These are phyloP conservation scores for Phytophthora capsici DNA, from an alignment of 352 stramenopile genomes.

Conservation along the genomic window DNA sequence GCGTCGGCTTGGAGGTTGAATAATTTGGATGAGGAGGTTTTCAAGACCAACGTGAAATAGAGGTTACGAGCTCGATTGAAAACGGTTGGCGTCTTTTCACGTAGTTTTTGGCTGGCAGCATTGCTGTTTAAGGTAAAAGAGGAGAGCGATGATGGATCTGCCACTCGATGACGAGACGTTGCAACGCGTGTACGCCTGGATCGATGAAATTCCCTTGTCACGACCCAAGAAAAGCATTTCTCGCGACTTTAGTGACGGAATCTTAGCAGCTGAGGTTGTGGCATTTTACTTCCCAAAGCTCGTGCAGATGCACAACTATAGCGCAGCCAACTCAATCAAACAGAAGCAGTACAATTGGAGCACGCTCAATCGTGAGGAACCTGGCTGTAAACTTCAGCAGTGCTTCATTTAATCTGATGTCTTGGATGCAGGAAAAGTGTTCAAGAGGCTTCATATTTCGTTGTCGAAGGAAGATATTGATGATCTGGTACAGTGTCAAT, in stretches of 20 bases:
- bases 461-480: constrained; percentile 92
- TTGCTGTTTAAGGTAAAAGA: constrained; percentile 3
- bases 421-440: constrained; percentile 68
- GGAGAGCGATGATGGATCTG: constrained; percentile 48
- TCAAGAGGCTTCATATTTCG: constrained; percentile 85
- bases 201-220: constrained; percentile 95
- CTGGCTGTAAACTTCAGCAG: not conserved
- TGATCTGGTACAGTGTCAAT: constrained; percentile 88
- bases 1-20: constrained; percentile 68
- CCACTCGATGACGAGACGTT: constrained; percentile 90
- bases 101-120: constrained; percentile 1
- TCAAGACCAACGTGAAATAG: constrained; percentile 19
- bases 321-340: constrained; percentile 88
- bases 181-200: constrained; percentile 95
- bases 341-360: constrained; percentile 98
- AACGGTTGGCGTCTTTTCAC: constrained; percentile 46
- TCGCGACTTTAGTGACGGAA: constrained; percentile 95
- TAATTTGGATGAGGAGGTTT: constrained; percentile 3
- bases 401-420: constrained; percentile 9
- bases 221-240: constrained; percentile 96
- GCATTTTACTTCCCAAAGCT: constrained; percentile 95
- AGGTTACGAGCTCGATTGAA: constrained; percentile 15
- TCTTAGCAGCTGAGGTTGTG: constrained; percentile 91
- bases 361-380: constrained; percentile 88
- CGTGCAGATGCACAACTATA: constrained; percentile 98